Percentiles rank a stretch among this genome's conserved stretches.
Conservation (phyloP, 768 basidiomycete species). For the Termitomyces sp. region DNA sequence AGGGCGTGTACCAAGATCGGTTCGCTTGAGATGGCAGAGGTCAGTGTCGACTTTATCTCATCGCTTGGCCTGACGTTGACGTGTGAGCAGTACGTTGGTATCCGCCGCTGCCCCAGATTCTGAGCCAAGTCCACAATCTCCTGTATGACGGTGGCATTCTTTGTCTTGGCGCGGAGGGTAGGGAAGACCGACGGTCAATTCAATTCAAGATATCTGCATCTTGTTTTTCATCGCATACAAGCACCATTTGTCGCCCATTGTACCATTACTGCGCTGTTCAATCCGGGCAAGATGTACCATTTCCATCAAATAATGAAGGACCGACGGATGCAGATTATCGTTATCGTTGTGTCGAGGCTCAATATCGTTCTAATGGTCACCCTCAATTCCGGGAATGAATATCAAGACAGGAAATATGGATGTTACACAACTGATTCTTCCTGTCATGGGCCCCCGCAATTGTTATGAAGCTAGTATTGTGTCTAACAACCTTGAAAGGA, state of each 20-base stretch:
- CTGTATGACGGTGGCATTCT: constrained; percentile 88
- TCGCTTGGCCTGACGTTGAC: not conserved
- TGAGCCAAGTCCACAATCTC: constrained; percentile 87
- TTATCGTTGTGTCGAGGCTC: constrained; percentile 61
- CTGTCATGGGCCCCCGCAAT: not conserved
- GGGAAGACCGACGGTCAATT: too few species aligned
- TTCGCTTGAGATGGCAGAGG: constrained; percentile 97
- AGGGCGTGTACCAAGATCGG: constrained; percentile 90
- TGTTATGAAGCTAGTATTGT: not conserved
- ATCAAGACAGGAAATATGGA: not conserved
- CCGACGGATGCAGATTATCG: constrained; percentile 72
- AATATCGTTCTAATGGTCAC: not conserved
- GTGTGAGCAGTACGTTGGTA: constrained; percentile 77
- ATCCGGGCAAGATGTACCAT: constrained; percentile 89
- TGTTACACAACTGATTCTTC: not conserved
- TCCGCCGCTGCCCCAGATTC: constrained; percentile 87
- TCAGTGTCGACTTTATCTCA: constrained; percentile 22
- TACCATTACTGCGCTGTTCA: constrained; percentile 83
- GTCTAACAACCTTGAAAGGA: not conserved
- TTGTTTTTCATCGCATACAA: too few species aligned
- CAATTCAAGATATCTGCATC: too few species aligned
- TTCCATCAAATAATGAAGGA: constrained; percentile 88
- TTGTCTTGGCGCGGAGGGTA: constrained; percentile 48
- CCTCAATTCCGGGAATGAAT: not conserved
- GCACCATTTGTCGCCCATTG: constrained; percentile 62